These are phyloP conservation scores for Chaetomiaceae sp. DNA, from an alignment of 2,329 filamentous ascomycete genomes.

Conservation along the genomic window DNA sequence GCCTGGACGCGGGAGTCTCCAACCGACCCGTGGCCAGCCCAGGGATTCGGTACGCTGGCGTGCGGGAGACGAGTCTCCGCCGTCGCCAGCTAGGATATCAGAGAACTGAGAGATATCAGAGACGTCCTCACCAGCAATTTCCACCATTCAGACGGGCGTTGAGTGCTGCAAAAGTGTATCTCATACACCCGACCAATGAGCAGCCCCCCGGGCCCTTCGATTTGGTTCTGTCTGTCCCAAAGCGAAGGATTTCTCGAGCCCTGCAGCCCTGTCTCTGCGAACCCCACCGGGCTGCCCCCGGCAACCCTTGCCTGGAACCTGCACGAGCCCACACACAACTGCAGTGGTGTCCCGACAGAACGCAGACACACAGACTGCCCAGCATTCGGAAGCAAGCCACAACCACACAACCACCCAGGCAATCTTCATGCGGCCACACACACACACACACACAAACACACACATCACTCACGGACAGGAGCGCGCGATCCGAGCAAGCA, in stretches of 20 bases:
- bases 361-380: too few relatives aligned
- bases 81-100: not conserved
- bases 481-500: not conserved
- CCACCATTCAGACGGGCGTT: not conserved
- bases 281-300: not conserved
- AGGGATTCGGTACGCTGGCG: conserved; percentile 4
- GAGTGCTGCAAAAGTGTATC: too few relatives aligned
- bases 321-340: too few relatives aligned
- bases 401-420: not conserved
- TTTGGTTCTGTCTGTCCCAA: not conserved
- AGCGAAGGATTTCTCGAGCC: conserved; percentile 2
- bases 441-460: not conserved
- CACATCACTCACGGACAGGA: not conserved
- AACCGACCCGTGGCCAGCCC: not conserved
- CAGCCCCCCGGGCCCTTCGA: not conserved
- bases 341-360: too few relatives aligned
- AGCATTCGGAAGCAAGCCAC: too few relatives aligned
- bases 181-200: not conserved
- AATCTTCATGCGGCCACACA: not conserved
- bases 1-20: not conserved
- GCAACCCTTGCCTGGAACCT: too few relatives aligned
- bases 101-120: too few relatives aligned
- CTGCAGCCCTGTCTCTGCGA: too few relatives aligned
- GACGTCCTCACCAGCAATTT: too few relatives aligned
- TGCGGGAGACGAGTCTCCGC: not conserved